Conservation (phyloP, 257 asterid genomes). For the Voacanga thouarsii region DNA sequence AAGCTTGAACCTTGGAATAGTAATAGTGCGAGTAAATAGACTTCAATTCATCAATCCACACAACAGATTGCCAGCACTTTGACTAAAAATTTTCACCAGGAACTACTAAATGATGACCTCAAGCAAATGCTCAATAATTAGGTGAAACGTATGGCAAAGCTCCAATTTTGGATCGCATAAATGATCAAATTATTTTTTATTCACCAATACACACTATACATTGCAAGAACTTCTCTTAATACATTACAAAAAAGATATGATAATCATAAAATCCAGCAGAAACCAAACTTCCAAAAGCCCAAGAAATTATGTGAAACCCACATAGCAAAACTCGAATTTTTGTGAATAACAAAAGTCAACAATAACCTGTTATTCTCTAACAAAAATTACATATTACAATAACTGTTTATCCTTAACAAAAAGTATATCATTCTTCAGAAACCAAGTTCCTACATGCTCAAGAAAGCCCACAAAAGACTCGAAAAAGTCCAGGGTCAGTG, state of each 20-base stretch:
- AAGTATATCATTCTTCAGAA: background rate
- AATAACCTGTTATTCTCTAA: too few species aligned
- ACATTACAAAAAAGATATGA: background rate
- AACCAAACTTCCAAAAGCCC: background rate
- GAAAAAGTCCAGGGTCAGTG: background rate
- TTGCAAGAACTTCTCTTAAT: background rate
- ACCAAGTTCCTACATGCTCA: background rate
- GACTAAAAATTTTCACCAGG: background rate
- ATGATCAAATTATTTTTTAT: too few species aligned
- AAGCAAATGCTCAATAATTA: background rate
- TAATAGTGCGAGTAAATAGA: background rate
- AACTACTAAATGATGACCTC: background rate
- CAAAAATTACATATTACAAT: background rate
- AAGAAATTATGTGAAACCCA: background rate
- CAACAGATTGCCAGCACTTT: background rate
- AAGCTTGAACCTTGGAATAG: background rate
- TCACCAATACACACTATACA: background rate
- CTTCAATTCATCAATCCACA: background rate
- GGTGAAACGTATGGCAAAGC: background rate
- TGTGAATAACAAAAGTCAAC: background rate
- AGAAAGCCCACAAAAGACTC: background rate
- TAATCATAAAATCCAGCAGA: background rate
- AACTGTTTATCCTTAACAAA: background rate
- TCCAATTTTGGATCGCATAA: background rate
- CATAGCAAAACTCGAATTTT: background rate